Base-by-base conservation (phyloP, 192 early-diverging fungal species). In the Gryganskiella cystojenkinii region DNA sequence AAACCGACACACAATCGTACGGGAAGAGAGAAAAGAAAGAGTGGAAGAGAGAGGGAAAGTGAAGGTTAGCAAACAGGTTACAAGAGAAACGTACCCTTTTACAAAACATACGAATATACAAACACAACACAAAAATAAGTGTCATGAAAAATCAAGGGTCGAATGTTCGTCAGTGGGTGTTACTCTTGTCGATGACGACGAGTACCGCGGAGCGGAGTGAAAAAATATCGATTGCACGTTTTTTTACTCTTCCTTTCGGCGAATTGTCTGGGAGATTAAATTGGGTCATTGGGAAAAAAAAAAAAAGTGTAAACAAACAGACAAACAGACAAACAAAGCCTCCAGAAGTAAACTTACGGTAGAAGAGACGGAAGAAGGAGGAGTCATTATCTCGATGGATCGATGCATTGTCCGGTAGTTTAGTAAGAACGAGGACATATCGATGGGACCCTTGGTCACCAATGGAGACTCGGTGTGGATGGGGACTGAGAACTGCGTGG, bases 401-500 rank as follows among this genome's bases (percentile, higher is more conserved):
- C 72, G 64, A n/a, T 57, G 64, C 72, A 76, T 76, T n/a, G 65
- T 10, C 0, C 65, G 58, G 40, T 76, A 67, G 54, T 76, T 67
- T 9, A 76, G 47, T 7, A 76, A 54, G 40, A 76, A 76, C 2
- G 72, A 76, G 19, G 72, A 67, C 59, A 68, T 76, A 28, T 62
- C 60, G 24, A 76, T 19, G 2, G 72, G 72, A 20, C 27, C 56
- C 19, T 67, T 67, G 46, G 64, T 61, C 14, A 76, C 67, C 54
- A 76, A 49, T 33, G 72, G 72, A 14, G 59, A 61, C 54, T 76
- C 72, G 49, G 72, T 76, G n/a, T 76, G 65, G 33, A 76, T 76
- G 14, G 72, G 72, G 11, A 63, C 72, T 27, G 72, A 67, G 54
- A 76, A 76, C 72, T 76, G n/a, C n/a, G n/a, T n/a, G n/a, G n/a